These are phyloP conservation scores for Trichoderma oligosporum DNA, from an alignment of 2,329 filamentous ascomycete genomes.

Conservation along the genomic window DNA sequence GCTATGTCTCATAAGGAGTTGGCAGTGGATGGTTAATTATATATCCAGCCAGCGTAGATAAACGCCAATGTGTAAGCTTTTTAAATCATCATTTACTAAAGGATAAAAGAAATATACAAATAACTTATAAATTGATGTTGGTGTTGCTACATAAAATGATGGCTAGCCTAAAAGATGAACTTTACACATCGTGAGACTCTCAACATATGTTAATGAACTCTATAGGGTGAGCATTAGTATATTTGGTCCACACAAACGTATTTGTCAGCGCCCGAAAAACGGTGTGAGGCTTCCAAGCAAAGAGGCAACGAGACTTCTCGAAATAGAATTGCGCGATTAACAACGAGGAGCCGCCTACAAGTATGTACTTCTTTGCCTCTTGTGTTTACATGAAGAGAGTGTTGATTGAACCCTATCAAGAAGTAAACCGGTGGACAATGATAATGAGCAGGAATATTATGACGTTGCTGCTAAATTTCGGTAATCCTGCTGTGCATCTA, in stretches of 20 bases:
- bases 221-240: neutral
- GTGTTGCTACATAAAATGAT: neutral
- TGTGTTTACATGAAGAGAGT: too few relatives aligned
- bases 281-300: neutral
- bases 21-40: neutral
- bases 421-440: too few relatives aligned
- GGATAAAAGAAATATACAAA: too few relatives aligned
- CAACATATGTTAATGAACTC: neutral
- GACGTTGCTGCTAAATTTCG: too few relatives aligned
- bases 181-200: neutral
- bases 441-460: too few relatives aligned
- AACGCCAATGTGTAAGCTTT: too few relatives aligned
- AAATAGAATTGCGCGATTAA: neutral
- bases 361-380: too few relatives aligned
- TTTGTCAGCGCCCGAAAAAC: slow-evolving; percentile 10
- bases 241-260: neutral
- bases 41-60: neutral
- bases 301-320: neutral
- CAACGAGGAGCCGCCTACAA: too few relatives aligned
- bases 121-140: too few relatives aligned
- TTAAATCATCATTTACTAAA: too few relatives aligned
- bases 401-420: too few relatives aligned
- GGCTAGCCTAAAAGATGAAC: neutral
- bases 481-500: too few relatives aligned
- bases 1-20: neutral